Evolutionary conservation across 75 land plant genomes (phyloP), one percentile per base, ranked within the genome.

Genomic region (Cupressus sempervirens): DNA sequence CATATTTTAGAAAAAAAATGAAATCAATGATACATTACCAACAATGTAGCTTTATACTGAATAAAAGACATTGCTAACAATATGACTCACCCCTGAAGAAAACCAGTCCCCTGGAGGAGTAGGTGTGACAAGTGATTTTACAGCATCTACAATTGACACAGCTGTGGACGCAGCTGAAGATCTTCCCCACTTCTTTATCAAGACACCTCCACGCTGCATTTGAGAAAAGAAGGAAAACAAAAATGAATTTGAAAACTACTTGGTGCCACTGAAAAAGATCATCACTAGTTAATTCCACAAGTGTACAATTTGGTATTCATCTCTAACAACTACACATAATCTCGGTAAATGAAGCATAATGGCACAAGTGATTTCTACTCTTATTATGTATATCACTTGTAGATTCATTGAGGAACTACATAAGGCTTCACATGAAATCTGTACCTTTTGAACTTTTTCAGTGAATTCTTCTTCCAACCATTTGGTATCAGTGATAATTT

Each of bases 101-200:
- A 97, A 97, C 99, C 99, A 97, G 76, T 97, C 98, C 1, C 99
- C 99, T 84, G 91, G 92, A 1, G 94, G 98, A 14, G 99, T 97
- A 15, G 99, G 99, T 48, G 85, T 94, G 53, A 92, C 86, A 34
- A 97, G 89, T 74, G 99, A 97, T 84, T 89, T 93, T 45, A 97
- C 96, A 79, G 96, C 99, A 89, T 97, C 98, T 67, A 88, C 98
- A 82, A 97, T 90, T 15, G 99, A 97, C 13, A 97, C 98, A 82
- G 99, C 93, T 73, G 99, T 97, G 23, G 99, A 97, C 84, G 99
- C 99, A 80, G 98, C 99, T 41, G 99, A 97, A 82, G 99, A 97
- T 88, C 99, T 93, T 38, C 99, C 99, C 99, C 99, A 97, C 88
- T 97, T 97, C 85, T 97, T 74, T 16, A 97, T 97, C 20, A 97